Conservation (phyloP, 2,329 filamentous ascomycete genomes). For the Cryoendolithus antarcticus region DNA sequence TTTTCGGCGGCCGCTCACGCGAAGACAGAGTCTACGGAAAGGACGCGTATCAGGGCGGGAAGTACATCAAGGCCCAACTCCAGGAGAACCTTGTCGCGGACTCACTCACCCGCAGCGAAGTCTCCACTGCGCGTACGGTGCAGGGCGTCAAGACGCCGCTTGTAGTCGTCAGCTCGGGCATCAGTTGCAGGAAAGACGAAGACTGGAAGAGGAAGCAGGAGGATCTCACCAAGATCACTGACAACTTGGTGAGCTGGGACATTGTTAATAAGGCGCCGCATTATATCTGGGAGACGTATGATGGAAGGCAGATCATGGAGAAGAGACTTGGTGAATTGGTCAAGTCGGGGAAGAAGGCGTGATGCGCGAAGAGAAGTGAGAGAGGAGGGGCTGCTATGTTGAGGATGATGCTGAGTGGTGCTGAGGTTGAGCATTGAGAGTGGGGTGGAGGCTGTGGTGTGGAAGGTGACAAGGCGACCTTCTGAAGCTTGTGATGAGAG, state of each 20-base stretch:
- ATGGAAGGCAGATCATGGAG: constrained; percentile 66
- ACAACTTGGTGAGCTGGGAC: constrained; percentile 72
- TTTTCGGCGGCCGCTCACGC: constrained; percentile 68
- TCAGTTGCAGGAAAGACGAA: constrained; percentile 50
- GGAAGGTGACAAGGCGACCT: too few species aligned
- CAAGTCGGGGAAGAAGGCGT: constrained; percentile 11
- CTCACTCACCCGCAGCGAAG: constrained; percentile 73
- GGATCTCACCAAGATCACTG: constrained; percentile 68
- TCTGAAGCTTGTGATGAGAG: too few species aligned
- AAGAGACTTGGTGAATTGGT: constrained; percentile 63
- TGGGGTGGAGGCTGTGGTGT: too few species aligned
- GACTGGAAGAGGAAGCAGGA: constrained; percentile 77
- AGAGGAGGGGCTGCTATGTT: too few species aligned
- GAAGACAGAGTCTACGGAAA: constrained; percentile 77
- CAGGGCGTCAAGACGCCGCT: constrained; percentile 63
- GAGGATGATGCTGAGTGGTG: too few species aligned
- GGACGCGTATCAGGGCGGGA: constrained; percentile 65
- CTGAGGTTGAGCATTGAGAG: too few species aligned
- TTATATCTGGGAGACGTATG: constrained; percentile 66
- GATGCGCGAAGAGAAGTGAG: too few species aligned
- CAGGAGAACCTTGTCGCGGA: constrained; percentile 85
- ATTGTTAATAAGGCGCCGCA: constrained; percentile 75
- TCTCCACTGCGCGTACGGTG: constrained; percentile 65
- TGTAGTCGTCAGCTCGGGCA: constrained; percentile 70
- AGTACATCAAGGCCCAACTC: constrained; percentile 77